phyloP scores from a whole-genome alignment of 176 grass and related monocot species.

The Eleusine coracana region DNA sequence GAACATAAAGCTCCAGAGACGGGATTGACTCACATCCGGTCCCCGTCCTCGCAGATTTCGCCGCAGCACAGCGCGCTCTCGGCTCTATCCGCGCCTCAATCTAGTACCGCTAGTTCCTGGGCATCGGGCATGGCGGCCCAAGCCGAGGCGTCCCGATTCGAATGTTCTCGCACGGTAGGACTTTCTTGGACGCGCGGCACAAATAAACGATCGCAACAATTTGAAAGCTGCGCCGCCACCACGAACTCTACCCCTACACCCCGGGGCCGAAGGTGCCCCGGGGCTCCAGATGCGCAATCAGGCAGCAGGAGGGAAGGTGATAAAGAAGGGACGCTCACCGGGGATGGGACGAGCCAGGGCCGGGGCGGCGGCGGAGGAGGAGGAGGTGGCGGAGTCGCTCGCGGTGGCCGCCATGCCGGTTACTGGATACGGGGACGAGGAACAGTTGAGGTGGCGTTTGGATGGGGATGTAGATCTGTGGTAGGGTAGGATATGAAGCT shows the following conservation, averaged over 20 bases:
- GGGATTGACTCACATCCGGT: background rate
- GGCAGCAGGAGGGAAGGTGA: background rate
- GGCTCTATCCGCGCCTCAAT: background rate
- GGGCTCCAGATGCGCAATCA: background rate
- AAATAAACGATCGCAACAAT: background rate
- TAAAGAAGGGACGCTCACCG: background rate
- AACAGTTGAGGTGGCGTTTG: background rate
- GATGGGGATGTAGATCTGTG: too few relatives aligned
- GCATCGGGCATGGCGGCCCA: background rate
- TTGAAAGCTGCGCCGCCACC: background rate
- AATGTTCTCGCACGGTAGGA: background rate
- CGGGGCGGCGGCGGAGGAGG: background rate
- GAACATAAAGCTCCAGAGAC: background rate
- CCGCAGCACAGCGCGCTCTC: background rate
- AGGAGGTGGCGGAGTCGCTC: background rate
- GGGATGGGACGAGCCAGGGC: conserved; percentile 4
- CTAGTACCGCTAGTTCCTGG: background rate
- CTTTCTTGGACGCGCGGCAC: background rate
- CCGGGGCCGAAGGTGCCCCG: background rate
- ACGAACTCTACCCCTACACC: background rate
- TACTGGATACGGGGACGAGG: background rate
- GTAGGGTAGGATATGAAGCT: too few relatives aligned
- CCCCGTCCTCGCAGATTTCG: background rate
- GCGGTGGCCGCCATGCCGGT: conserved; percentile 21
- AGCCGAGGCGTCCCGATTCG: background rate